Evolutionary conservation across 1,284 basidiomycete species (phyloP), one percentile per base, ranked within the genome.

Genomic region (Puccinia triticina): DNA sequence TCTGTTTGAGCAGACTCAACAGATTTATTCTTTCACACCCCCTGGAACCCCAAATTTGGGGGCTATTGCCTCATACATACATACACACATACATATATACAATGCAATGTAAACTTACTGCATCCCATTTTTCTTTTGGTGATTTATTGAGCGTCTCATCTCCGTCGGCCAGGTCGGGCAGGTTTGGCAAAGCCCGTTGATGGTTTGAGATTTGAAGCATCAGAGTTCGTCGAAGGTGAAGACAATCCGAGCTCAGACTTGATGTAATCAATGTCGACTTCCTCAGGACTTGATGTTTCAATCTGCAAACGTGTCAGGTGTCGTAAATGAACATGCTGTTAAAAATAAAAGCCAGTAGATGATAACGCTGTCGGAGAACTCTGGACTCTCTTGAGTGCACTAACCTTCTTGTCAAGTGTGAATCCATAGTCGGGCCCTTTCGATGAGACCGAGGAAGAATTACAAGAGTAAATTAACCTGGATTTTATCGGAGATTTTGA

Each of bases 381-480:
- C 34, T n/a, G 53, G 37, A n/a, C 21, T 79, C 7, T 69, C 21
- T 16, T 37, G 0, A 43, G 29, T 43, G 2, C 14, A 32, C 73
- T 37, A n/a, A 82, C 80, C 34, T 82, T 82, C 48, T 82, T 82
- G 37, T 61, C 37, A 21, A 82, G 32, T 46, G 73, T 61, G 66
- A 76, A 43, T 40, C 80, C 80, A 26, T 61, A 76, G 43, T 82
- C 73, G 23, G 40, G 46, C 14, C 34, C 80, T 76, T 76, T 82
- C 46, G 46, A 53, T 23, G 73, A 50, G 16, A 82, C 73, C 21
- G 80, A 82, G 37, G 46, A 34, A n/a, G 80, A 75, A 53, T 71
- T 82, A 2, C 72, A 82, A 21, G 80, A 82, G 40, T 82, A 82
- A 43, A 82, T n/a, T 23, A 82, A 43, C 26, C 80, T 82, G 21